These are phyloP conservation scores for Solanum etuberosum DNA, from an alignment of 257 asterid species.

Conservation along the genomic window DNA sequence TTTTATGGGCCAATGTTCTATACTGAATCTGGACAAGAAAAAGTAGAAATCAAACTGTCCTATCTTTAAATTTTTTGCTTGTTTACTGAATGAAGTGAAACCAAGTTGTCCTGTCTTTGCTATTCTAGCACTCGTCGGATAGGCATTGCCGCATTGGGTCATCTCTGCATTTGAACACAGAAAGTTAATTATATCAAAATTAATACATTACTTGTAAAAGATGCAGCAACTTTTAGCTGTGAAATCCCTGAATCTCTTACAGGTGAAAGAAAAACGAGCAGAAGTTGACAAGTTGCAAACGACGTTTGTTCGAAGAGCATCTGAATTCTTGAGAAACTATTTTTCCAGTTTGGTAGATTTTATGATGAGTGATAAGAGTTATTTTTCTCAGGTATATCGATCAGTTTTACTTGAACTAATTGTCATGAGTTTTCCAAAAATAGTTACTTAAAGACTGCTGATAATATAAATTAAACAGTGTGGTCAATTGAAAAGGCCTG, in stretches of 20 bases:
- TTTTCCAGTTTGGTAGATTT: slow-evolving; percentile 94
- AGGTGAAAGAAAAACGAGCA: slow-evolving; percentile 86
- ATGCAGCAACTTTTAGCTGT: neutral
- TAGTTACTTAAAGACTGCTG: slow-evolving; percentile 7
- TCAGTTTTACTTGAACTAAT: neutral
- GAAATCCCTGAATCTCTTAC: slow-evolving; percentile 15
- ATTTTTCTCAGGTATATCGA: slow-evolving; percentile 79
- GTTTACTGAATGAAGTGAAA: neutral
- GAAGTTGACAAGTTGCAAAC: slow-evolving; percentile 69
- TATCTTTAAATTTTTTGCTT: neutral
- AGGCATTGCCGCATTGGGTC: neutral
- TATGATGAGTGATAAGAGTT: slow-evolving; percentile 89
- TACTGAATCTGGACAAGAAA: neutral
- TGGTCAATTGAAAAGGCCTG: slow-evolving; percentile 96
- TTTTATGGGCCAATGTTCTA: neutral
- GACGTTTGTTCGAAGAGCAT: slow-evolving; percentile 78
- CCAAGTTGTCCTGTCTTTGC: neutral
- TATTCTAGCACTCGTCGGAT: neutral
- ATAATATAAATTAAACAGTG: slow-evolving; percentile 43
- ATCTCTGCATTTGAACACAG: neutral
- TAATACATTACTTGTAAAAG: neutral
- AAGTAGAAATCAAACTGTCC: neutral
- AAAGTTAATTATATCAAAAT: neutral
- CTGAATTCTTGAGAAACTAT: slow-evolving; percentile 80
- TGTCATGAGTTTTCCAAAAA: slow-evolving; percentile 1